A percentile compares a stretch with the other conserved stretches of the same genome.
These are phyloP conservation scores for Penicillium decumbens DNA, from an alignment of 2,329 filamentous ascomycete species.

Conservation along the genomic window DNA sequence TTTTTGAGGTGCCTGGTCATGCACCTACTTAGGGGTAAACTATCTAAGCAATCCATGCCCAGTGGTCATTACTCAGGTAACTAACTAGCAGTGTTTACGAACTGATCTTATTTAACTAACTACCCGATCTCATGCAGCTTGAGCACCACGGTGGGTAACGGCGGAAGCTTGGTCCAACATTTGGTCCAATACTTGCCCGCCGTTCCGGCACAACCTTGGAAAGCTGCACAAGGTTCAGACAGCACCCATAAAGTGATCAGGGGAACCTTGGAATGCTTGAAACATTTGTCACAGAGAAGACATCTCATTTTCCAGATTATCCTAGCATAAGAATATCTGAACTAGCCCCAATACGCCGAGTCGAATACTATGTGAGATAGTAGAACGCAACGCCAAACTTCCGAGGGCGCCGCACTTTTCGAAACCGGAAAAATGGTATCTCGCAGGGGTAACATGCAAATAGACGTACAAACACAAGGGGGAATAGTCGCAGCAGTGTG, in stretches of 20 bases:
- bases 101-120: not conserved
- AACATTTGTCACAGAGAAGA: not conserved
- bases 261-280: not conserved
- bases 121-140: not conserved
- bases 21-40: not conserved
- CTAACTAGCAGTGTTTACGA: not conserved
- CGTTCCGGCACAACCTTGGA: not conserved
- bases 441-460: not conserved
- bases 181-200: not conserved
- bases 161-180: not conserved
- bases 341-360: not conserved
- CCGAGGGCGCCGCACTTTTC: not conserved
- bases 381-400: constrained; percentile 1
- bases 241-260: not conserved
- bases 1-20: too few species aligned
- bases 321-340: not conserved
- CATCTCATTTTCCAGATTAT: not conserved
- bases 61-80: too few species aligned
- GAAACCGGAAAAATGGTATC: not conserved
- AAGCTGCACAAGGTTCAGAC: not conserved
- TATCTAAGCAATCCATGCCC: not conserved
- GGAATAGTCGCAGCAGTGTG: not conserved
- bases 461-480: not conserved
- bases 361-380: not conserved
- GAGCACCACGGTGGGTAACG: not conserved